Conservation (phyloP, 2,329 filamentous ascomycete species). For the Penicillium sp. region DNA sequence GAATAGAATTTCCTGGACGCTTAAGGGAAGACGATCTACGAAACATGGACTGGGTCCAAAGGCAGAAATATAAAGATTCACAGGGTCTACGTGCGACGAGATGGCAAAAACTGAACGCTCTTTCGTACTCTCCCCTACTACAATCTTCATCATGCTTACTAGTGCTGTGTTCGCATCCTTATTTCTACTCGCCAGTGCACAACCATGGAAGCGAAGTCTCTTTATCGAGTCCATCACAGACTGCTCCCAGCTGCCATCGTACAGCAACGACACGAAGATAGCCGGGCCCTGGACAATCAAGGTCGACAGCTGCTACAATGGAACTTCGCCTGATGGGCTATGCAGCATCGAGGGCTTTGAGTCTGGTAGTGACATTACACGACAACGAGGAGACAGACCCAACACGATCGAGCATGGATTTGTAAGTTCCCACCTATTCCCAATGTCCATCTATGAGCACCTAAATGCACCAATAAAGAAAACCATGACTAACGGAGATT, state of each 20-base stretch:
- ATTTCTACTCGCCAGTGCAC: slow-evolving; percentile 2
- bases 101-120: neutral
- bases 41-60: neutral
- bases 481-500: neutral
- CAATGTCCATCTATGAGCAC: too few species aligned
- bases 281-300: slow-evolving; percentile 13
- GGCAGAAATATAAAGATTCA: neutral
- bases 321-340: neutral
- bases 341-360: slow-evolving; percentile 10
- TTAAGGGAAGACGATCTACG: neutral
- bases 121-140: neutral
- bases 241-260: slow-evolving; percentile 10
- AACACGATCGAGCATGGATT: slow-evolving; percentile 6
- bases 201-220: neutral
- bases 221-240: neutral
- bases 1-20: too few species aligned
- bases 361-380: slow-evolving; percentile 9
- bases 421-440: neutral
- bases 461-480: too few species aligned
- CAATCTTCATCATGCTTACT: neutral
- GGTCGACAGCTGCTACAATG: slow-evolving; percentile 6
- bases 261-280: slow-evolving; percentile 9
- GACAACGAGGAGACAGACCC: slow-evolving; percentile 1
- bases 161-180: neutral
- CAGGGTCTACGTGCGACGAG: neutral